phyloP scores from a whole-genome alignment of 2,329 filamentous ascomycete genomes.

The Ascochyta rabiei region DNA sequence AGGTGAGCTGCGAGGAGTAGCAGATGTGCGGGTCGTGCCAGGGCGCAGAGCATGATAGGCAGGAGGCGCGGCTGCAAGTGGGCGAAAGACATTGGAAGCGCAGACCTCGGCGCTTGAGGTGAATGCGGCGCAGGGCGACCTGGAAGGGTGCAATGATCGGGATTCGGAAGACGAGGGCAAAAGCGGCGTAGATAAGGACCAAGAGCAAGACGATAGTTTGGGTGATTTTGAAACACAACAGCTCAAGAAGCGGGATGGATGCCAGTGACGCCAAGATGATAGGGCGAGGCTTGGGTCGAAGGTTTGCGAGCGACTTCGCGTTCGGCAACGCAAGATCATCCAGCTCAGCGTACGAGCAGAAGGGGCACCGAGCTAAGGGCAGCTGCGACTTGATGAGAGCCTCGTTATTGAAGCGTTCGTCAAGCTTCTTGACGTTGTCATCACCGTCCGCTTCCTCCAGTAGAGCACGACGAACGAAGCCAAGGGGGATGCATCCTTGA shows the following conservation, averaged over 20 bases:
- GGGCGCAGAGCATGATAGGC: constrained; percentile 77
- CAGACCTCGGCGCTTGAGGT: constrained; percentile 72
- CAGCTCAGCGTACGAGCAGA: constrained; percentile 88
- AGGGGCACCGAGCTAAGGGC: constrained; percentile 82
- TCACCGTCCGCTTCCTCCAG: constrained; percentile 69
- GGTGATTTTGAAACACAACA: constrained; percentile 49
- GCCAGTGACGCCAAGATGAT: constrained; percentile 33
- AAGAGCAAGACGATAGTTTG: constrained; percentile 63
- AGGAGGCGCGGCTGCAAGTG: constrained; percentile 72
- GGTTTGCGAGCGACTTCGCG: constrained; percentile 30
- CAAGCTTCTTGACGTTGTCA: constrained; percentile 75
- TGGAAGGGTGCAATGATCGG: constrained; percentile 55
- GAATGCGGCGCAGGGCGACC: constrained; percentile 68
- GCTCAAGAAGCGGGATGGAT: constrained; percentile 37
- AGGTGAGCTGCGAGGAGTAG: constrained; percentile 74
- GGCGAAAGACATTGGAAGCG: constrained; percentile 79
- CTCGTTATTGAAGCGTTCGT: constrained; percentile 79
- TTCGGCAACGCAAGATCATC: constrained; percentile 58
- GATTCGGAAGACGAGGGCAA: constrained; percentile 31
- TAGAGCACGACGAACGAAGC: constrained; percentile 76
- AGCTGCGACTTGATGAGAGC: constrained; percentile 74
- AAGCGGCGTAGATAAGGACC: constrained; percentile 43
- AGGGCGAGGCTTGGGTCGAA: constrained; percentile 42
- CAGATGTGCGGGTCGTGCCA: constrained; percentile 92
- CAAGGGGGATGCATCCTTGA: constrained; percentile 70